Evolutionary conservation across 345 rosid genomes (phyloP).

Genomic region (Aethionema arabicum): DNA sequence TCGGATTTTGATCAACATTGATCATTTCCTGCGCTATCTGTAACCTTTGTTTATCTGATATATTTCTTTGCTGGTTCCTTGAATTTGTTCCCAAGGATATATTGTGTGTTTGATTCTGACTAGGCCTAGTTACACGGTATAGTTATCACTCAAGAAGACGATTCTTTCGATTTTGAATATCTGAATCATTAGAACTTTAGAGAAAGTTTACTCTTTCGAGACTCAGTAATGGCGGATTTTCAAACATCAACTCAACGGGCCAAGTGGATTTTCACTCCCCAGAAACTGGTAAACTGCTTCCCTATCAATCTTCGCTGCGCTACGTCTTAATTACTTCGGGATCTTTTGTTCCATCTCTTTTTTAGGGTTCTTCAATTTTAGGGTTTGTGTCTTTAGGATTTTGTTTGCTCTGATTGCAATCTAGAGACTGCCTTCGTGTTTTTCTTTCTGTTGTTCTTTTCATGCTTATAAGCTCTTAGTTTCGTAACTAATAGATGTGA

Average conservation of each 20-base stretch:
- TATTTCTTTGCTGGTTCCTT: no score
- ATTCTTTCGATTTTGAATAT: not conserved
- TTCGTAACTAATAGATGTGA: not conserved
- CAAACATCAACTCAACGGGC: constrained; percentile 84
- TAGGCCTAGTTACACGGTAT: no score
- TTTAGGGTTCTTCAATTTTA: not conserved
- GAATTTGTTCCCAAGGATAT: no score
- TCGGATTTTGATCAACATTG: no score
- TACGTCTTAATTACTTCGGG: not conserved
- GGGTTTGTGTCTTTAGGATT: not conserved
- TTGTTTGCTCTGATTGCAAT: constrained; percentile 15
- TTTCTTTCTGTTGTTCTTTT: not conserved
- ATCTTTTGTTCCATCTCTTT: not conserved
- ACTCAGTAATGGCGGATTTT: constrained; percentile 75
- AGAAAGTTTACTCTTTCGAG: not conserved
- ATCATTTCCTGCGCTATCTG: no score
- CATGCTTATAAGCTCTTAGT: not conserved
- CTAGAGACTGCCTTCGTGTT: not conserved
- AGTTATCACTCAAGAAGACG: not conserved
- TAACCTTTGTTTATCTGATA: no score
- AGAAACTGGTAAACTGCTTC: constrained; percentile 48
- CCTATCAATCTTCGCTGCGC: not conserved
- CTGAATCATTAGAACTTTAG: not conserved
- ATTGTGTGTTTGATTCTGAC: no score
- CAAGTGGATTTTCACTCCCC: constrained; percentile 90